Conservation (phyloP, 352 stramenopile species). For the Globisporangium spinosum region DNA sequence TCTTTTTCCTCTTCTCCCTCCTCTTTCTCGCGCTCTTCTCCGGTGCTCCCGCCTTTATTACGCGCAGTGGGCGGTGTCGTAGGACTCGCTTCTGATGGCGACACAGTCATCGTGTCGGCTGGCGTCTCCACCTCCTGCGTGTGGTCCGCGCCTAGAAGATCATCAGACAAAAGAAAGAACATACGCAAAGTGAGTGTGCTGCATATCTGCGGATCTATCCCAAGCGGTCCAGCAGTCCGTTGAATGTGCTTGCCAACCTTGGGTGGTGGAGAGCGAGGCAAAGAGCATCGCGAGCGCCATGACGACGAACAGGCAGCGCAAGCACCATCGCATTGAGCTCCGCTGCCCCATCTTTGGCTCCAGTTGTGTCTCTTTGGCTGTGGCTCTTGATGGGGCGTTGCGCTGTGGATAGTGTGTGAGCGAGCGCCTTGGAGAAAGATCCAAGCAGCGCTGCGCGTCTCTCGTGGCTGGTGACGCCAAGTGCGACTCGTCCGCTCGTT, state of each 20-base stretch:
- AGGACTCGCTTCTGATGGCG: neutral
- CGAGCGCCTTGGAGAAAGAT: neutral
- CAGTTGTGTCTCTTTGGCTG: neutral
- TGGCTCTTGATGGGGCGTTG: too few relatives aligned
- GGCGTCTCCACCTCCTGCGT: slow-evolving; percentile 4
- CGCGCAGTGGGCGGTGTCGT: neutral
- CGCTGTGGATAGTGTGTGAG: too few relatives aligned
- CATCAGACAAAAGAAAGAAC: neutral
- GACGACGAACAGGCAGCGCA: neutral
- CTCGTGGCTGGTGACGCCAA: neutral
- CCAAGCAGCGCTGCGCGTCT: neutral
- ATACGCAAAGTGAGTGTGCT: neutral
- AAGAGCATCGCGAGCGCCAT: slow-evolving; percentile 21
- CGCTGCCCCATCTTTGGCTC: neutral
- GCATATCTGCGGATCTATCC: too few relatives aligned
- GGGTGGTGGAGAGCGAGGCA: neutral
- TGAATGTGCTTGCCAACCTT: neutral
- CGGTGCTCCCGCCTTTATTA: neutral
- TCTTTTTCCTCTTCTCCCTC: slow-evolving; percentile 11
- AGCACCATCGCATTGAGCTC: neutral
- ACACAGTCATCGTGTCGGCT: neutral
- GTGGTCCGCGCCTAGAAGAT: neutral
- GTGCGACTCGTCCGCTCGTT: neutral
- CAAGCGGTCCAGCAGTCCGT: neutral
- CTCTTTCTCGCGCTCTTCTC: slow-evolving; percentile 12